Conservation (phyloP, 306 rosid species). For the Alnus rubra region DNA sequence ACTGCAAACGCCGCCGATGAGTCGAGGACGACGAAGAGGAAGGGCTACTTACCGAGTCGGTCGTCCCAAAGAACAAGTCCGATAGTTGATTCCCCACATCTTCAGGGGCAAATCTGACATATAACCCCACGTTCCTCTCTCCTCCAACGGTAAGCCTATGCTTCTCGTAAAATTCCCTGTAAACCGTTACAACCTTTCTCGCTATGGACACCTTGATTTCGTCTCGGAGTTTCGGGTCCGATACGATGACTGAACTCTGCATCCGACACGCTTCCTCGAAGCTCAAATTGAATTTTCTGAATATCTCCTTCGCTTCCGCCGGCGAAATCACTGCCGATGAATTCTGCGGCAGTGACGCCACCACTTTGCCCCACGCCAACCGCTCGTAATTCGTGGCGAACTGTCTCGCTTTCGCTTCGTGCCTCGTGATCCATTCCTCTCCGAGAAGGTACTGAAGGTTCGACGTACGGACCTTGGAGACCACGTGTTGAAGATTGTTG, state of each 20-base stretch:
- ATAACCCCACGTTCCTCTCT: conserved; percentile 8
- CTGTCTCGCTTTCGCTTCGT: conserved; percentile 44
- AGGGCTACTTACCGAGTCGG: not conserved
- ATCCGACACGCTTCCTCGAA: conserved; percentile 52
- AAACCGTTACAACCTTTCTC: conserved; percentile 39
- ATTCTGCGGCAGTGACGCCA: conserved; percentile 56
- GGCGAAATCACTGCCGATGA: conserved; percentile 27
- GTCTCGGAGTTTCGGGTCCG: conserved; percentile 47
- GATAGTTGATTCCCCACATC: conserved; percentile 54
- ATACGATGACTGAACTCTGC: conserved; percentile 43
- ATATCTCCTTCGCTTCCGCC: conserved; percentile 48
- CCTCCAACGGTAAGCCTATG: conserved; percentile 34
- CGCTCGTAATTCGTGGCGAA: conserved; percentile 48
- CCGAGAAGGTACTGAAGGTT: conserved; percentile 61
- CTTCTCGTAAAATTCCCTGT: conserved; percentile 44
- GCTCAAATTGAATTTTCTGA: conserved; percentile 48
- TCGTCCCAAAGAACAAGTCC: conserved; percentile 42
- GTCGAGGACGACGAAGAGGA: not conserved
- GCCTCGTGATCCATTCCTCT: conserved; percentile 54
- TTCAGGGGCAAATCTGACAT: conserved; percentile 52
- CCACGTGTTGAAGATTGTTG: conserved; percentile 57
- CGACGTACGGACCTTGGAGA: conserved; percentile 46
- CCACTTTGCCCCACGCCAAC: conserved; percentile 57
- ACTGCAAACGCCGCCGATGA: no score
- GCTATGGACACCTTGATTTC: conserved; percentile 48